phyloP scores from a whole-genome alignment of 441 rosid species.

The Monsonia emarginata region DNA sequence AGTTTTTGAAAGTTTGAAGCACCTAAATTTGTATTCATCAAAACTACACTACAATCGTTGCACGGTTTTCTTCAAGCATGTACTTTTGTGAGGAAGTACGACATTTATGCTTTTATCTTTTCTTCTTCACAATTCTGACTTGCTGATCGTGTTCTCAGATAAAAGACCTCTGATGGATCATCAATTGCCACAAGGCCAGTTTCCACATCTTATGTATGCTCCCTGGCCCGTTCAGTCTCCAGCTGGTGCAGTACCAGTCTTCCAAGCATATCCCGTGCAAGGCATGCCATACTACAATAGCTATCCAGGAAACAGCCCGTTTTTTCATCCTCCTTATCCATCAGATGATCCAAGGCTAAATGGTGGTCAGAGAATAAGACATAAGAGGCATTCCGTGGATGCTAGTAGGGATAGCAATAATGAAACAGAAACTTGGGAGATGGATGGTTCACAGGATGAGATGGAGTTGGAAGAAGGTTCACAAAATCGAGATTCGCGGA shows the following conservation, averaged over 20 bases:
- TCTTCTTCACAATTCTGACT: neutral
- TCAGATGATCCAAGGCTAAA: slow-evolving; percentile 49
- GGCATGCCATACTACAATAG: slow-evolving; percentile 69
- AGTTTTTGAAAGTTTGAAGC: no score
- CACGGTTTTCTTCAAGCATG: no score
- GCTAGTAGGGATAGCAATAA: slow-evolving; percentile 31
- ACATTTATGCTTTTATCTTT: no score
- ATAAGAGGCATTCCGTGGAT: slow-evolving; percentile 53
- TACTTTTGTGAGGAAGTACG: no score
- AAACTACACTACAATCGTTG: no score
- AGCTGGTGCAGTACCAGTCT: slow-evolving; percentile 58
- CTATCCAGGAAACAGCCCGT: slow-evolving; percentile 54
- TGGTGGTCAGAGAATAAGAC: slow-evolving; percentile 44
- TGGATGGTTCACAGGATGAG: slow-evolving; percentile 32
- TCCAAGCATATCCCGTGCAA: slow-evolving; percentile 77
- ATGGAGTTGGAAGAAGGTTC: slow-evolving; percentile 32
- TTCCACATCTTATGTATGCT: slow-evolving; percentile 60
- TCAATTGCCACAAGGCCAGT: slow-evolving; percentile 46
- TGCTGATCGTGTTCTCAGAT: slow-evolving; percentile 32
- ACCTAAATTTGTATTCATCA: no score
- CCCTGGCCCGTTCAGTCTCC: slow-evolving; percentile 86
- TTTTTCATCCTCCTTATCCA: slow-evolving; percentile 51
- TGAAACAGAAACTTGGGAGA: slow-evolving; percentile 39
- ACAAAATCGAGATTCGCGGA: slow-evolving; percentile 22
- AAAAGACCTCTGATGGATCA: slow-evolving; percentile 45